Evolutionary conservation across 2,329 filamentous ascomycete genomes (phyloP).

Genomic region (Clarireedia homoeocarpa): DNA sequence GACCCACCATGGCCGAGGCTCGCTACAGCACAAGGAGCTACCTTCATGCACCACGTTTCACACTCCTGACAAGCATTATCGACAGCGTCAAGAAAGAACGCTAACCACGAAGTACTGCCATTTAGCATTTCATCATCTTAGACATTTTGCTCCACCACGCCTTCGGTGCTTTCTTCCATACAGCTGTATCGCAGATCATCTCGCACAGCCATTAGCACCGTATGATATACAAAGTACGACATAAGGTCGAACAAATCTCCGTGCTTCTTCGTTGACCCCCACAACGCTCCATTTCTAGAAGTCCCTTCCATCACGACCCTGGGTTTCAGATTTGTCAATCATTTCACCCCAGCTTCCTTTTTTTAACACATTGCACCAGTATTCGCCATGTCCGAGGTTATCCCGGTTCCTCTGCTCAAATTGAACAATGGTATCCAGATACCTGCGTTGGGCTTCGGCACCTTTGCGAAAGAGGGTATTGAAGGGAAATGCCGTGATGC

Average conservation of each 20-base stretch:
- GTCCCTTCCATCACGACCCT: background rate
- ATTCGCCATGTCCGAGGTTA: background rate
- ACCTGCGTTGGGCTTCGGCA: slow-evolving; percentile 38
- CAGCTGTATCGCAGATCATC: background rate
- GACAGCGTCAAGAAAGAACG: background rate
- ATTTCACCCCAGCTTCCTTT: too few species aligned
- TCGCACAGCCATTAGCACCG: background rate
- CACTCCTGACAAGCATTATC: background rate
- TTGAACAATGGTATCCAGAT: slow-evolving; percentile 31
- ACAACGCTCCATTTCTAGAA: background rate
- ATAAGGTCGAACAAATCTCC: background rate
- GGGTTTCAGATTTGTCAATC: background rate
- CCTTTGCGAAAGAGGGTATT: slow-evolving; percentile 20
- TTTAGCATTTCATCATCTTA: background rate
- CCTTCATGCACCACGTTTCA: slow-evolving; percentile 4
- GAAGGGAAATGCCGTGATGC: slow-evolving; percentile 37
- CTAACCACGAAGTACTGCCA: background rate
- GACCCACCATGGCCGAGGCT: slow-evolving; percentile 3
- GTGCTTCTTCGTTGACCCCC: background rate
- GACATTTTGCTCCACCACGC: background rate
- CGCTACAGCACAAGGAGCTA: background rate
- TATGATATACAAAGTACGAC: background rate
- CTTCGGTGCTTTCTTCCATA: background rate
- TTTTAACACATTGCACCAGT: background rate
- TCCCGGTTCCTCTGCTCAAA: slow-evolving; percentile 9